Conservation (phyloP, 140 eudicot species). For the Stevia rebaudiana region DNA sequence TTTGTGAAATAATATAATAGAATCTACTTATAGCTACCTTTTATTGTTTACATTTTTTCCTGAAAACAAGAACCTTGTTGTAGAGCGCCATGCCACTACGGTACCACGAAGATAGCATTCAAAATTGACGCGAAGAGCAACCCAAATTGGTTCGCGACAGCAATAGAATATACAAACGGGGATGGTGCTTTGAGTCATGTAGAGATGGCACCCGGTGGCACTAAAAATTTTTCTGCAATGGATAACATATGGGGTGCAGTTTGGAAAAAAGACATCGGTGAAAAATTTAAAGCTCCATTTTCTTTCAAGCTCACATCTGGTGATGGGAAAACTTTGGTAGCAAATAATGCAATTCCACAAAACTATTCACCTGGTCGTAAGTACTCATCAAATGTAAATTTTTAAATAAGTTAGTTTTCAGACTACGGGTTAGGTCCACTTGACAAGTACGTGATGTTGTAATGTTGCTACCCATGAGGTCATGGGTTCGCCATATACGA, state of each 20-base stretch:
- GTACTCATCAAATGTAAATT: conserved; percentile 19
- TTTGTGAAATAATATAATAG: no score
- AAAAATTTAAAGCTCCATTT: conserved; percentile 33
- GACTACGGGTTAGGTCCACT: no score
- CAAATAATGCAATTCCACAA: conserved; percentile 38
- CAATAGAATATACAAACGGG: conserved; percentile 50
- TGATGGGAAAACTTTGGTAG: conserved; percentile 35
- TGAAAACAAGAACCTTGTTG: conserved; percentile 1
- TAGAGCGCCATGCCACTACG: conserved; percentile 54
- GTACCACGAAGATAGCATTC: conserved; percentile 33
- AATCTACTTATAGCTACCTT: no score
- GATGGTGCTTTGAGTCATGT: conserved; percentile 42
- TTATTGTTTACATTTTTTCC: no score
- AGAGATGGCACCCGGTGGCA: conserved; percentile 32
- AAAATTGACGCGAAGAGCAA: conserved; percentile 40
- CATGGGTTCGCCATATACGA: no score
- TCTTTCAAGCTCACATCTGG: conserved; percentile 37
- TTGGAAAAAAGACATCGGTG: conserved; percentile 35
- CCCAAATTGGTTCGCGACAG: conserved; percentile 40
- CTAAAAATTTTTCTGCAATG: conserved; percentile 25
- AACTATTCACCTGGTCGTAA: conserved; percentile 23
- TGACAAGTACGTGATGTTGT: no score
- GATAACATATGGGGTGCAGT: conserved; percentile 50
- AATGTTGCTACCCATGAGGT: no score
- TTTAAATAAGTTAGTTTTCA: conserved; percentile 10